Evolutionary conservation across 1,284 basidiomycete species (phyloP), one percentile per base, ranked within the genome.

Genomic region (Cryptococcus wingfieldii): DNA sequence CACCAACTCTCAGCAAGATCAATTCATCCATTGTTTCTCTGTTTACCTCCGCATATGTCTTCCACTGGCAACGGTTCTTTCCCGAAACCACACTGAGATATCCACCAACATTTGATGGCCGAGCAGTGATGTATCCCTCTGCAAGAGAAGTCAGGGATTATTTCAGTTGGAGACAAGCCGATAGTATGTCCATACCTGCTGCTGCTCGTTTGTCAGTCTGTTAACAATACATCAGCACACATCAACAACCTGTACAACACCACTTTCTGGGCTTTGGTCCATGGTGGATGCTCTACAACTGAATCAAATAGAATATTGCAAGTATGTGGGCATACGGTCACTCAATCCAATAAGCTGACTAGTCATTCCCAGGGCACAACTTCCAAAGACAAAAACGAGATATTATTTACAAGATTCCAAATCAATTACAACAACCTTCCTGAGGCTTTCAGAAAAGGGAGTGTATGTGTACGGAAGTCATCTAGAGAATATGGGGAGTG

Each of bases 191-290:
- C 1, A 14, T 38, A 28, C 23, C 7, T 16, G 14, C 13, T 19
- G n/a, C 53, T 42, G 14, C 18, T 16, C 23, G 23, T 23, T 23
- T 13, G 18, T 27, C 19, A 46, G 18, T 25, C 18, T 46, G 44
- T 6, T 46, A 9, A 23, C 25, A 18, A 28, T 23, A 34, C 31
- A 14, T 6, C 68, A 96, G 93, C 96, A 0, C 96, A 98, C 73
- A 90, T 98, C 74, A 98, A 98, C 75, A 98, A 98, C 71, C 79
- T 98, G 23, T 95, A 98, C 80, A 98, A 98, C 69, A 98, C 96
- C 0, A 80, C 81, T 0, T 98, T 98, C 73, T 98, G 95, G 96
- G 88, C 93, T 0, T 81, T 98, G 9, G 85, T 98, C 0, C 84
- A 89, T 43, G 89, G 86, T 8, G 87, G 86, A 0, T 79, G 87